Base-by-base conservation (phyloP, 129 eudicot species). In the Erigeron canadensis region DNA sequence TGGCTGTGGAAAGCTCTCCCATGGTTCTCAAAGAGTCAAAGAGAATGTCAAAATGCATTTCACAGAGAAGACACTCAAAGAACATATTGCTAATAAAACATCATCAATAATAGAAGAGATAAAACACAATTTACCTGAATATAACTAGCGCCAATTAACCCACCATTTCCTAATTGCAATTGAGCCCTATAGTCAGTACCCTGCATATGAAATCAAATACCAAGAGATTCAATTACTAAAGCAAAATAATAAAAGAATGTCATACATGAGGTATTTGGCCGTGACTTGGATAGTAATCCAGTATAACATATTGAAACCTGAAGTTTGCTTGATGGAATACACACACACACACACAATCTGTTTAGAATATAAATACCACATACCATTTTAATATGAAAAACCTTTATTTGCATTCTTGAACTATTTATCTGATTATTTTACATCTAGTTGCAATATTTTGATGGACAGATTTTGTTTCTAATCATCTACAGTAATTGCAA, bases 181-280 rank as follows among this genome's bases (percentile, higher is more conserved):
- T 88, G 97, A 74, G 84, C 63, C 87, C 97, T 84, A 48, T 81
- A 91, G 79, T 91, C 96, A n/a, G 60, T 75, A 28, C 95, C 91
- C 96, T 89, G 86, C 37, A 39, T 43, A 51, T n/a, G n/a, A 64
- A 53, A 69, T 16, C 23, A 47, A 2, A 39, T 17, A 64, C 13
- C 50, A 70, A 54, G 17, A 11, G 10, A 68, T 17, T 66, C 19
- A 45, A 45, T 21, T 43, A 47, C 22, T 59, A 23, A 59, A 59
- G 10, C 10, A 6, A 37, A 55, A 8, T 48, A 48, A 48, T 17
- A 17, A 48, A 48, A 48, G 8, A 48, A 48, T 6, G 5, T 10
- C 17, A 2, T 48, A 15, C 13, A 12, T 28, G 34, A 28, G 34
- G 34, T 28, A 28, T 0, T 28, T 28, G 34, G 34, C 34, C 2